A percentile compares a stretch with the other conserved stretches of the same genome.
phyloP scores from a whole-genome alignment of 2,329 filamentous ascomycete species.

The Colletotrichum liriopes region DNA sequence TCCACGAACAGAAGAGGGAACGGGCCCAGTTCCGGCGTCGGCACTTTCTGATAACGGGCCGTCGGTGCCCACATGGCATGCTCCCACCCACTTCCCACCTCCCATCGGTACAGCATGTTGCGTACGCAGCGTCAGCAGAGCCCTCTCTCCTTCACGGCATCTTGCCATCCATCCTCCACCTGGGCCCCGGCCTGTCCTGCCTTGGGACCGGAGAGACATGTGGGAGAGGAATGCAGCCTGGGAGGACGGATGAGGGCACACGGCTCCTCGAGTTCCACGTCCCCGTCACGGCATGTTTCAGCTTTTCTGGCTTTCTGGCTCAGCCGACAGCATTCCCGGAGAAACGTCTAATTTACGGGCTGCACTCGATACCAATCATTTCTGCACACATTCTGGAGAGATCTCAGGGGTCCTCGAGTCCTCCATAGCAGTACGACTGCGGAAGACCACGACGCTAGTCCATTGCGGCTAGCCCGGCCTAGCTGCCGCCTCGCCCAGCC shows the following conservation, averaged over 20 bases:
- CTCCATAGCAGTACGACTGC: neutral
- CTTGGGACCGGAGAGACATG: neutral
- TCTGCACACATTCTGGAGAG: neutral
- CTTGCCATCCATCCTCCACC: neutral
- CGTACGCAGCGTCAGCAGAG: neutral
- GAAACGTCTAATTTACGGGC: neutral
- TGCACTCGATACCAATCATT: neutral
- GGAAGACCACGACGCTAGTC: neutral
- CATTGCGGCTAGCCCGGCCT: neutral
- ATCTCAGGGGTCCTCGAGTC: neutral
- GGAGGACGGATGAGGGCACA: constrained; percentile 18
- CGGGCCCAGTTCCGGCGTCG: constrained; percentile 3
- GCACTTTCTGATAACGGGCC: constrained; percentile 11
- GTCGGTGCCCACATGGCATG: neutral
- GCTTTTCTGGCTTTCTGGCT: constrained; percentile 4
- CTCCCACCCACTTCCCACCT: neutral
- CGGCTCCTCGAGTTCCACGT: constrained; percentile 31
- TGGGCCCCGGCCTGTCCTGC: neutral
- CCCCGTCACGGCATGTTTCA: constrained; percentile 35
- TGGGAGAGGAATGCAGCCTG: constrained; percentile 14
- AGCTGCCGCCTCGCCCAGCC: neutral
- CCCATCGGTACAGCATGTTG: no score
- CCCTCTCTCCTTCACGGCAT: constrained; percentile 3
- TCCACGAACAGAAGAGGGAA: constrained; percentile 3
- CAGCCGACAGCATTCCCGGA: neutral